These are phyloP conservation scores for Sapria himalayana DNA, from an alignment of 345 rosid genomes.

Conservation along the genomic window DNA sequence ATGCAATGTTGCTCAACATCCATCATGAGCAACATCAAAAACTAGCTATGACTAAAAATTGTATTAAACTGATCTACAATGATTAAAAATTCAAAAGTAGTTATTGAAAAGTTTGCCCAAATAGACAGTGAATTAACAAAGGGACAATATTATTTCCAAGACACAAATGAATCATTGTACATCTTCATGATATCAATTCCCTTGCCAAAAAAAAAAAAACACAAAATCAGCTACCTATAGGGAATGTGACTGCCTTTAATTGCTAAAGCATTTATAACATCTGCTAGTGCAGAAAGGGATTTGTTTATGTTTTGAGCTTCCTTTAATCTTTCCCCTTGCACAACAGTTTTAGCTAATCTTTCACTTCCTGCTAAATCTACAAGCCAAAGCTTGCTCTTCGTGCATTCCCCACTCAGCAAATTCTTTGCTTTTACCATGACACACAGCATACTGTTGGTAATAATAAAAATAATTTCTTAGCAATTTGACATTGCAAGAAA, in stretches of 20 bases:
- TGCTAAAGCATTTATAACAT: conserved; percentile 73
- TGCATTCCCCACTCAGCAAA: conserved; percentile 62
- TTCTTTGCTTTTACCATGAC: conserved; percentile 76
- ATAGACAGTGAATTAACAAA: no score
- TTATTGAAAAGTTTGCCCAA: no score
- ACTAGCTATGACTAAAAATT: no score
- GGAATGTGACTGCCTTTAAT: conserved; percentile 81
- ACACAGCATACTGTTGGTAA: conserved; percentile 62
- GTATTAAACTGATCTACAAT: no score
- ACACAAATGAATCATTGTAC: no score
- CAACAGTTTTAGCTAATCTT: conserved; percentile 82
- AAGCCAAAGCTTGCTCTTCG: conserved; percentile 97
- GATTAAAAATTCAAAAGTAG: no score
- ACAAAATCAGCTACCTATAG: conserved; percentile 29
- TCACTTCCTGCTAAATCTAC: conserved; percentile 98
- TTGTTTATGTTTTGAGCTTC: conserved; percentile 88
- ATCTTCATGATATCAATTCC: no score
- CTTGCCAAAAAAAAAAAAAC: background rate
- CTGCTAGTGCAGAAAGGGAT: conserved; percentile 94
- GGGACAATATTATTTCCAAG: no score
- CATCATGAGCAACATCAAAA: no score
- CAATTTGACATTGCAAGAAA: background rate
- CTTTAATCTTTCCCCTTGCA: conserved; percentile 78
- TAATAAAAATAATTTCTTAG: background rate
- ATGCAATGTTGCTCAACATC: no score